These are phyloP conservation scores for Lentinus tigrinus DNA, from an alignment of 768 basidiomycete species.

Conservation along the genomic window DNA sequence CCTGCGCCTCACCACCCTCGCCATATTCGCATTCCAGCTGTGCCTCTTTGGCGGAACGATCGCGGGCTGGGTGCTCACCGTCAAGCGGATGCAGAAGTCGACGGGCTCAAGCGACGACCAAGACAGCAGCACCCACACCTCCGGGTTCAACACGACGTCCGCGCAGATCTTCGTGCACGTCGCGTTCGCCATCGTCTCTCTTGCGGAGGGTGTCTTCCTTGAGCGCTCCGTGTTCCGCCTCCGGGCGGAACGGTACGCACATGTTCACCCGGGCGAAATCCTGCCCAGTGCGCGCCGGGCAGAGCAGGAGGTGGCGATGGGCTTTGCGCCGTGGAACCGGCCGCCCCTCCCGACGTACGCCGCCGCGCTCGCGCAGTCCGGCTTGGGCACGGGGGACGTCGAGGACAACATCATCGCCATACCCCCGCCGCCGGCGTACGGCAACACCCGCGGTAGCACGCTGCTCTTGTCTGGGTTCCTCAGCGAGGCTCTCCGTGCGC, in stretches of 20 bases:
- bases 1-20: conserved; percentile 44
- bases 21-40: conserved; percentile 40
- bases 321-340: conserved; percentile 64
- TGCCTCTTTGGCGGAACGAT: conserved; percentile 45
- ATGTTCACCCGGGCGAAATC: conserved; percentile 52
- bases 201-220: conserved; percentile 58
- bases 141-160: conserved; percentile 9
- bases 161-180: conserved; percentile 58
- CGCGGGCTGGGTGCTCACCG: conserved; percentile 53
- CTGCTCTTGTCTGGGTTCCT: conserved; percentile 57
- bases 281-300: conserved; percentile 39
- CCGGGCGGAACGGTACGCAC: conserved; percentile 63
- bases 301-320: conserved; percentile 15
- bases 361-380: conserved; percentile 64
- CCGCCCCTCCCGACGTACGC: conserved; percentile 72
- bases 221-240: conserved; percentile 64
- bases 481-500: conserved; percentile 45
- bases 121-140: background rate
- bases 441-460: conserved; percentile 68
- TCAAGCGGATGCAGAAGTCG: conserved; percentile 22
- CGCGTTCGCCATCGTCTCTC: conserved; percentile 49
- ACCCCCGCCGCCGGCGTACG: conserved; percentile 76
- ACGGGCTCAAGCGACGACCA: background rate
- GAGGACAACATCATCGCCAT: conserved; percentile 69
- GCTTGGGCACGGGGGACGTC: conserved; percentile 71